A percentile compares a stretch with the other conserved stretches of the same genome.
Conservation (phyloP, 2,329 filamentous ascomycete species). For the Neophaeococcomyces mojaviensis region DNA sequence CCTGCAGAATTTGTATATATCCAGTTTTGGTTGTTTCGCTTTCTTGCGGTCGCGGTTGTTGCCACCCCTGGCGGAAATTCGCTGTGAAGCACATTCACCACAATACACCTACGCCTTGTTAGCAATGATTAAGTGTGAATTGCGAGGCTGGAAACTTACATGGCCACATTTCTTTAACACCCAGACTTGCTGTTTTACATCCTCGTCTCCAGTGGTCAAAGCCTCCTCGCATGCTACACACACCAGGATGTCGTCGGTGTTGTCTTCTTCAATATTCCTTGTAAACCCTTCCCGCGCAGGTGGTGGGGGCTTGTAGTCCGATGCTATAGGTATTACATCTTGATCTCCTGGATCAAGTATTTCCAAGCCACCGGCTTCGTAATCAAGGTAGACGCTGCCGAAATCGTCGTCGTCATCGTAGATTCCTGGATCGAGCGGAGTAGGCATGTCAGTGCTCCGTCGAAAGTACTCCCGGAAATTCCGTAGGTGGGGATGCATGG, state of each 20-base stretch:
- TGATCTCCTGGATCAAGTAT: conserved; percentile 18
- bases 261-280: conserved; percentile 61
- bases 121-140: conserved; percentile 7
- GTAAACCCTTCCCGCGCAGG: conserved; percentile 70
- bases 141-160: conserved; percentile 47
- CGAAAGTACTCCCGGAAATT: not conserved
- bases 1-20: conserved; percentile 37
- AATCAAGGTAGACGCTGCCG: conserved; percentile 28
- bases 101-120: conserved; percentile 37
- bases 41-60: conserved; percentile 25
- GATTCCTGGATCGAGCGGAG: not conserved
- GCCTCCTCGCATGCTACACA: conserved; percentile 85
- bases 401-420: conserved; percentile 19
- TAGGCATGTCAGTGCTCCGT: conserved; percentile 20
- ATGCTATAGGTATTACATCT: conserved; percentile 18
- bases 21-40: conserved; percentile 17
- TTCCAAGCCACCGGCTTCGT: conserved; percentile 38
- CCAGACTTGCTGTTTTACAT: conserved; percentile 79
- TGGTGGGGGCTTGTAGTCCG: conserved; percentile 54
- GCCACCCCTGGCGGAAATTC: conserved; percentile 25
- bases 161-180: conserved; percentile 86
- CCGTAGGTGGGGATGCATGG: not conserved
- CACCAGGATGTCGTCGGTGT: conserved; percentile 52
- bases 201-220: conserved; percentile 62
- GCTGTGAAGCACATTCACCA: conserved; percentile 38